A percentile compares a stretch with the other conserved stretches of the same genome.
These are phyloP conservation scores for Lactarius sanguifluus DNA, from an alignment of 768 basidiomycete species.

Conservation along the genomic window DNA sequence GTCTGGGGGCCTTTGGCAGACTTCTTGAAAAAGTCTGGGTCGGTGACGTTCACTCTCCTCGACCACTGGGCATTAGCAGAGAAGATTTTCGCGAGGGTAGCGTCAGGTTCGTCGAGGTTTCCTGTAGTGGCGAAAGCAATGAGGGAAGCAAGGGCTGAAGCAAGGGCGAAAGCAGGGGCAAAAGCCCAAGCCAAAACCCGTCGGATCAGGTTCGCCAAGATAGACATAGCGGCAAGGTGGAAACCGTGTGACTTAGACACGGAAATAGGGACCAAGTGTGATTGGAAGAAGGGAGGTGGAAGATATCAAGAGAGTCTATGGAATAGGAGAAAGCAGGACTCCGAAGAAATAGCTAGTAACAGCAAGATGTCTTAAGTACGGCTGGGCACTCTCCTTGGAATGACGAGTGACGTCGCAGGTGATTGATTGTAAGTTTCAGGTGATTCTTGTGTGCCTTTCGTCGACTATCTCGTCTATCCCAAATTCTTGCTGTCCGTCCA, in stretches of 20 bases:
- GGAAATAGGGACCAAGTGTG: too few relatives aligned
- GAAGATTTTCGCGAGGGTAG: slow-evolving; percentile 39
- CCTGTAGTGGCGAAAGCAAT: not conserved
- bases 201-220: not conserved
- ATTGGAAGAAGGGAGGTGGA: too few relatives aligned
- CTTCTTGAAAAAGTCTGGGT: slow-evolving; percentile 63
- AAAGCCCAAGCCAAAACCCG: not conserved
- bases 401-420: too few relatives aligned
- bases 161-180: not conserved
- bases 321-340: too few relatives aligned
- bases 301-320: too few relatives aligned
- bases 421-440: too few relatives aligned
- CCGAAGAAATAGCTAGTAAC: too few relatives aligned
- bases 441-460: too few relatives aligned
- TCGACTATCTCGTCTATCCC: too few relatives aligned
- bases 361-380: too few relatives aligned
- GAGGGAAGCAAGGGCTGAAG: not conserved
- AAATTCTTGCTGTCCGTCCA: too few relatives aligned
- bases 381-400: too few relatives aligned
- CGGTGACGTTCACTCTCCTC: slow-evolving; percentile 48
- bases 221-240: not conserved
- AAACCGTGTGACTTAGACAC: not conserved
- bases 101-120: slow-evolving; percentile 12
- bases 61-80: slow-evolving; percentile 70
- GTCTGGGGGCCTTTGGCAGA: slow-evolving; percentile 58